Evolutionary conservation across 2,329 filamentous ascomycete species (phyloP), one percentile per base, ranked within the genome.

Genomic region (Aphanoascus verrucosus): DNA sequence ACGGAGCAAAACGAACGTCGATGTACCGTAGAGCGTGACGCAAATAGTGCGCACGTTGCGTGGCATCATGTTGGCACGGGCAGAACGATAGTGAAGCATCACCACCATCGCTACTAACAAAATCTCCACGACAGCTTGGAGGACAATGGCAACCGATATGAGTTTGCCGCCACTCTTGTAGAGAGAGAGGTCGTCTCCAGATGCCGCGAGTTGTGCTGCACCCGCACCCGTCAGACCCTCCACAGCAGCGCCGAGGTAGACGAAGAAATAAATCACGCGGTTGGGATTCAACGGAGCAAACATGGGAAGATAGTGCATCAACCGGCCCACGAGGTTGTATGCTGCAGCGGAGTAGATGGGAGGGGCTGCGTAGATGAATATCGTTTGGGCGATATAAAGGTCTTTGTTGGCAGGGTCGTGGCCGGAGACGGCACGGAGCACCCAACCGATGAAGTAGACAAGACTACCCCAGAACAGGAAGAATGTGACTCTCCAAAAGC

Each of bases 231-330:
- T 67, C 11, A 70, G 57, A 34, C 55, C 55, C 55, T 71, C 68
- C 1, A 69, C 66, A 0, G 60, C 55, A 6, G 62, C 65, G 12
- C 68, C 66, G 3, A 69, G 58, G 42, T 68, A 68, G 51, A 70
- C 55, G 58, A 71, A 71, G 48, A 65, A 59, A 43, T 62, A 62
- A 4, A 67, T 55, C n/a, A 69, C 64, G 0, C 66, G 65, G 45
- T 61, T 58, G 15, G 68, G 69, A 45, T 69, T 63, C 6, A 70
- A 57, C 1, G 67, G 62, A n/a, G 68, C 61, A 47, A 69, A 64
- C 65, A 67, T 67, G 2, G 68, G 68, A 5, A 69, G 58, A 53
- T 71, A 70, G 56, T 65, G 61, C 65, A 69, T 64, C 8, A 71
- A 56, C 23, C 67, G 62, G 5, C 66, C 68, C 34, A 71, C 60